These are phyloP conservation scores for Anthracocystis panici-leucophaei DNA, from an alignment of 1,284 basidiomycete genomes.

Conservation along the genomic window DNA sequence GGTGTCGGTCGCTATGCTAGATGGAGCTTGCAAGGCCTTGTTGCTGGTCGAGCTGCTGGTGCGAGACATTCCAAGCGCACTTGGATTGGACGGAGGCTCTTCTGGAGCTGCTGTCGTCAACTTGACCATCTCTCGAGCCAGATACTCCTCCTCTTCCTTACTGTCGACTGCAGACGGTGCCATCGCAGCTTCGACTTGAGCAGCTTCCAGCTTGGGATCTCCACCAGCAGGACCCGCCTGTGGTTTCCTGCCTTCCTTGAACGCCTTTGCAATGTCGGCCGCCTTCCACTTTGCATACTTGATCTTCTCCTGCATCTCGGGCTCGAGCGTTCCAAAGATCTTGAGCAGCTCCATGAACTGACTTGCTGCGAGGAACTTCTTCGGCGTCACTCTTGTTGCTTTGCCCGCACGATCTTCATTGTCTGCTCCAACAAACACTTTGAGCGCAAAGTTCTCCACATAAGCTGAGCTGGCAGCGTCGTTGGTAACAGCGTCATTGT, in stretches of 20 bases:
- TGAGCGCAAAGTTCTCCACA: constrained; percentile 92
- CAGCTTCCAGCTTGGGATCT: constrained; percentile 44
- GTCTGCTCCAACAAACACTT: constrained; percentile 88
- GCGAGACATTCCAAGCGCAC: constrained; percentile 4
- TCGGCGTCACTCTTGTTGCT: constrained; percentile 83
- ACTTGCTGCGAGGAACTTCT: constrained; percentile 86
- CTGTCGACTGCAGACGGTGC: constrained; percentile 19
- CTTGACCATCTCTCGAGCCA: constrained; percentile 61
- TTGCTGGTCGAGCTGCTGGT: constrained; percentile 18
- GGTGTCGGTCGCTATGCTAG: background rate
- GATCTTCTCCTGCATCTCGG: constrained; percentile 78
- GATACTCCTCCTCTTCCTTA: constrained; percentile 57
- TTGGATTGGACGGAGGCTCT: constrained; percentile 6
- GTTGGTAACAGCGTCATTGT: constrained; percentile 84
- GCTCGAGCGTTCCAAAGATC: constrained; percentile 75
- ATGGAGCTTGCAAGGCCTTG: background rate
- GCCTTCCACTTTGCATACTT: constrained; percentile 94
- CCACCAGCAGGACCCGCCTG: constrained; percentile 56
- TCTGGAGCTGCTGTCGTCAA: constrained; percentile 31
- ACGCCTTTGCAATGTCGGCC: constrained; percentile 85
- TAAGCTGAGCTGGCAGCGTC: constrained; percentile 86
- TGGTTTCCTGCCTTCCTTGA: constrained; percentile 76
- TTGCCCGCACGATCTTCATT: constrained; percentile 84
- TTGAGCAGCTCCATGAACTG: constrained; percentile 86
- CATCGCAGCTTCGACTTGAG: constrained; percentile 31